phyloP scores from a whole-genome alignment of 306 rosid species.

The Lagenaria siceraria region DNA sequence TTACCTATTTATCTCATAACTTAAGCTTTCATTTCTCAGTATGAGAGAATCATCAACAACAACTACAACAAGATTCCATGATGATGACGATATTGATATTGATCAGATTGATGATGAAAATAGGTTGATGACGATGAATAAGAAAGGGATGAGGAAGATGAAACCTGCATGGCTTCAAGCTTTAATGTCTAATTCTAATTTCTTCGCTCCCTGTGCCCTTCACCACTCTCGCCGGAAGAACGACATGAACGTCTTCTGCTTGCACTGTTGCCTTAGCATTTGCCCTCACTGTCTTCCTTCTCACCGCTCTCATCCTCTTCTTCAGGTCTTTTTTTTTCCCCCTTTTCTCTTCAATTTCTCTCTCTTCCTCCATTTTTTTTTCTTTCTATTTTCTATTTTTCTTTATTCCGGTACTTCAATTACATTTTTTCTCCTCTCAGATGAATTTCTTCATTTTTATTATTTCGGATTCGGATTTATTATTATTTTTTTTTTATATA shows the following conservation, averaged over 20 bases:
- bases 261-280: conserved; percentile 75
- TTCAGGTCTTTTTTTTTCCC: conserved; percentile 36
- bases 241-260: conserved; percentile 91
- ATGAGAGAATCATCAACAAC: no score
- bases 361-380: no score
- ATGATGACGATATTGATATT: no score
- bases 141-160: background rate
- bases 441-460: no score
- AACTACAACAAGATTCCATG: no score
- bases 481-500: no score
- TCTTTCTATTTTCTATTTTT: no score
- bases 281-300: conserved; percentile 92
- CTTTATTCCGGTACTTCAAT: no score
- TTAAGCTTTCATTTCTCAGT: no score
- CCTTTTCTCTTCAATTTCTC: background rate
- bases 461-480: no score
- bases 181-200: conserved; percentile 57
- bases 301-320: conserved; percentile 75
- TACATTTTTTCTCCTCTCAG: no score
- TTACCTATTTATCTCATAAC: no score
- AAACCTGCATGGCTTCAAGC: conserved; percentile 93
- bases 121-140: background rate
- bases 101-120: background rate
- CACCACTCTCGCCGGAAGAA: conserved; percentile 73
- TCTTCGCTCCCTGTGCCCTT: conserved; percentile 89